Evolutionary conservation across 768 basidiomycete species (phyloP), one percentile per base, ranked within the genome.

Genomic region (Kwoniella sp.): DNA sequence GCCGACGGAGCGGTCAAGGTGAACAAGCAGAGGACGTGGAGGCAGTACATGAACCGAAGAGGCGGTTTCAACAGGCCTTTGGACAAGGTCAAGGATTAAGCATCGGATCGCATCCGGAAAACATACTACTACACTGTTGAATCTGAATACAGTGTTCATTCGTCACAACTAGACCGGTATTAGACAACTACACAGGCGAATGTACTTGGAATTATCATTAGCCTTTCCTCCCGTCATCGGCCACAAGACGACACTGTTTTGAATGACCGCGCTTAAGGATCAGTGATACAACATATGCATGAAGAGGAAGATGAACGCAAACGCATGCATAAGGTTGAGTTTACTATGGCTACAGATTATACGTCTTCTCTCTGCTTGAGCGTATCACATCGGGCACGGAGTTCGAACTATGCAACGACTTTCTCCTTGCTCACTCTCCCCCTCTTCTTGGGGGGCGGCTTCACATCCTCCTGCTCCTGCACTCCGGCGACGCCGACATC

Each of bases 41-140:
- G 93, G 69, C 95, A 98, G 81, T 99, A 99, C 81, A 99, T 99
- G 95, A 97, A 97, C 80, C 86, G 93, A 87, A 79, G 63, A 75
- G 71, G 72, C 30, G 76, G 75, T 41, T 71, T 73, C 70, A 69
- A 56, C 80, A 92, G 93, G 72, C 93, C 94, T 20, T 82, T 97
- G 67, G 94, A 96, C 82, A 94, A 94, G 83, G 93, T 96, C 85
- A 95, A 94, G 82, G 95, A 85, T 34, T 55, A 29, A n/a, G 54
- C 29, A 37, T 41, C n/a, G 41, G 8, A 45, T 9, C 41, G 5
- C 20, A 5, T 34, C 13, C 7, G 34, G 7, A 34, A 13, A 34
- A n/a, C n/a, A n/a, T n/a, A n/a, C n/a, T n/a, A n/a, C n/a, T n/a
- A n/a, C n/a, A n/a, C n/a, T n/a, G n/a, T n/a, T n/a, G n/a, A n/a